Evolutionary conservation across 202 grass and related monocot species (phyloP).

Genomic region (Zizania palustris): DNA sequence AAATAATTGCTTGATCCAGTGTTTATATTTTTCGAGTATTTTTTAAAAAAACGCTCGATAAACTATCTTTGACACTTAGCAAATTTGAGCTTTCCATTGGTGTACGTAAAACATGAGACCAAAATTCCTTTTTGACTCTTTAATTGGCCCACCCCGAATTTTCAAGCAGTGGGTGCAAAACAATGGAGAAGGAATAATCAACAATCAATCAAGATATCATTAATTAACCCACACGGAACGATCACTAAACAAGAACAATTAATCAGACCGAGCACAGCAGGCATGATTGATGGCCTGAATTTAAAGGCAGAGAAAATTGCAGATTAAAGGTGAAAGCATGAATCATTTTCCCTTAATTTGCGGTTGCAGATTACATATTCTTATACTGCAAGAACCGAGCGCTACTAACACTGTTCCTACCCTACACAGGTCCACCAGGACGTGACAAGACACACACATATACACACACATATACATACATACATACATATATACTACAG

Average conservation of each 20-base stretch:
- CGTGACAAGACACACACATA: not conserved
- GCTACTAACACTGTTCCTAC: not conserved
- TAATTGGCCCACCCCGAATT: conserved; percentile 5
- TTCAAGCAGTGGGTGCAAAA: not conserved
- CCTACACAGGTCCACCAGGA: not conserved
- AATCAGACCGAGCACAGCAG: not conserved
- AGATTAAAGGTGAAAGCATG: not conserved
- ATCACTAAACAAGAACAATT: conserved; percentile 9
- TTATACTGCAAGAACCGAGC: not conserved
- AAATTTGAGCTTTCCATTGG: no score
- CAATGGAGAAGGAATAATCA: conserved; percentile 18
- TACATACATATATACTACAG: no score
- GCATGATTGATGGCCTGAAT: conserved; percentile 45
- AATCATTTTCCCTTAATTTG: not conserved
- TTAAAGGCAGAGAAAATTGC: conserved; percentile 35
- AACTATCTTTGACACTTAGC: no score
- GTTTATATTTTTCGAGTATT: no score
- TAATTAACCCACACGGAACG: not conserved
- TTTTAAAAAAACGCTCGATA: no score
- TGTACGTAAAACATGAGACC: no score
- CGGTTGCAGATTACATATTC: conserved; percentile 26
- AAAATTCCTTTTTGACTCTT: conserved; percentile 21
- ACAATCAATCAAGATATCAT: conserved; percentile 26
- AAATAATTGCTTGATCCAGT: no score
- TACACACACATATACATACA: no score